Evolutionary conservation across 768 basidiomycete genomes (phyloP).

Genomic region (Clitopilus hobsonii): DNA sequence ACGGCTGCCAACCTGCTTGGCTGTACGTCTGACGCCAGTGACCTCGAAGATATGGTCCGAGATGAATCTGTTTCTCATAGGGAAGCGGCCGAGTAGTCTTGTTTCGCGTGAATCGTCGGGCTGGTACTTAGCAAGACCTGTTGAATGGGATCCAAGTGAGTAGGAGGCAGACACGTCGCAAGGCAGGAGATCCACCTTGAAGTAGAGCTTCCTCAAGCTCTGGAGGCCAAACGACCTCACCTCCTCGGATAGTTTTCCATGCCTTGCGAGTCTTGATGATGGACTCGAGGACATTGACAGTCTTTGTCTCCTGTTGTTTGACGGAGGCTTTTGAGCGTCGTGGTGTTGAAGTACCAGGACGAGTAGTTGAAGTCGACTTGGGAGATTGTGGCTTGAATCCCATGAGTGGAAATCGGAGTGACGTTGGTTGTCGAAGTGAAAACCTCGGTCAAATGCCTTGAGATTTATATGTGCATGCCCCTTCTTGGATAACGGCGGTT

Average conservation of each 20-base stretch:
- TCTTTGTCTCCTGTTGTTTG: constrained; percentile 18
- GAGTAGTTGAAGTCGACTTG: constrained; percentile 8
- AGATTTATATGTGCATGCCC: neutral
- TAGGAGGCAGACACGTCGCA: neutral
- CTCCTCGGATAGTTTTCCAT: constrained; percentile 71
- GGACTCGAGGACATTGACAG: constrained; percentile 58
- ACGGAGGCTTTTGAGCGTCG: constrained; percentile 2
- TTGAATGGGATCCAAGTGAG: constrained; percentile 13
- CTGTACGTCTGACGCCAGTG: constrained; percentile 66
- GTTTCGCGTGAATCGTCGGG: constrained; percentile 73
- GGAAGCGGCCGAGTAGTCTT: constrained; percentile 68
- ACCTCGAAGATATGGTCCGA: constrained; percentile 69
- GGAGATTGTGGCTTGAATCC: neutral
- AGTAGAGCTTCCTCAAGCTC: constrained; percentile 74
- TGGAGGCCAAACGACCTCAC: constrained; percentile 77
- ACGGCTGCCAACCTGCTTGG: constrained; percentile 79
- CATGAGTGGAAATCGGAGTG: neutral
- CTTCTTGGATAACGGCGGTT: neutral
- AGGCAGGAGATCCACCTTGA: constrained; percentile 43
- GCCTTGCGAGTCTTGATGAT: constrained; percentile 67
- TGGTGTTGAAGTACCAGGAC: neutral
- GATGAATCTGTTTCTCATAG: constrained; percentile 76
- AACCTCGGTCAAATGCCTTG: neutral
- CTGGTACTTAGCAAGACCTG: constrained; percentile 68
- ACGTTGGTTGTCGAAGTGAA: neutral